Conservation (phyloP, 1,284 basidiomycete genomes). For the Hortiboletus rubellus region DNA sequence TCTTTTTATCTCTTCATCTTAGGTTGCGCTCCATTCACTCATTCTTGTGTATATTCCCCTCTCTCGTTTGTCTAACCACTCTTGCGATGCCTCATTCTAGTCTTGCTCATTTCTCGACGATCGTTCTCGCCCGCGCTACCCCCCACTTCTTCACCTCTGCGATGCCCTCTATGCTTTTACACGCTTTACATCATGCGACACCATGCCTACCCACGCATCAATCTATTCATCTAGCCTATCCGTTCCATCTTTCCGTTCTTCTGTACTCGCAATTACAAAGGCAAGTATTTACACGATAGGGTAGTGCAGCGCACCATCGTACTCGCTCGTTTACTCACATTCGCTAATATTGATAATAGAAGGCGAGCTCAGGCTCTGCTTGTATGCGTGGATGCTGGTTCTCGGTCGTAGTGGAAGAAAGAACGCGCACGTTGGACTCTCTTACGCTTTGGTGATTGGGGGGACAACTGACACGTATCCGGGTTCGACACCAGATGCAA, state of each 20-base stretch:
- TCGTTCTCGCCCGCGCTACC: neutral
- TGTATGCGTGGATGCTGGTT: neutral
- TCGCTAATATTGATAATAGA: neutral
- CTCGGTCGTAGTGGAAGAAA: neutral
- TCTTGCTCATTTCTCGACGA: constrained; percentile 8
- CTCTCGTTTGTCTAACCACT: constrained; percentile 2
- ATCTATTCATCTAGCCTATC: constrained; percentile 5
- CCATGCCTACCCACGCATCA: constrained; percentile 1
- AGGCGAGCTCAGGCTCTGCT: neutral
- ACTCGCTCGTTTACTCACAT: constrained; percentile 11
- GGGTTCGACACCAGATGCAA: too few relatives aligned
- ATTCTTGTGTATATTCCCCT: constrained; percentile 4
- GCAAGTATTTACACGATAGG: constrained; percentile 13
- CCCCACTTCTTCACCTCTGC: neutral
- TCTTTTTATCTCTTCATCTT: neutral
- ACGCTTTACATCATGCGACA: constrained; percentile 9
- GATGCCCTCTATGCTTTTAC: constrained; percentile 6
- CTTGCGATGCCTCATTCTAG: constrained; percentile 17
- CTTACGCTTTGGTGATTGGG: too few relatives aligned
- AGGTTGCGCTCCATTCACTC: constrained; percentile 2
- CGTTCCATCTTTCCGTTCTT: constrained; percentile 1
- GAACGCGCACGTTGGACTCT: too few relatives aligned
- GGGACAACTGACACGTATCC: too few relatives aligned
- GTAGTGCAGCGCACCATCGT: constrained; percentile 7
- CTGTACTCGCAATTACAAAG: neutral